These are phyloP conservation scores for Thalia dealbata DNA, from an alignment of 176 grass and related monocot genomes.

Conservation along the genomic window DNA sequence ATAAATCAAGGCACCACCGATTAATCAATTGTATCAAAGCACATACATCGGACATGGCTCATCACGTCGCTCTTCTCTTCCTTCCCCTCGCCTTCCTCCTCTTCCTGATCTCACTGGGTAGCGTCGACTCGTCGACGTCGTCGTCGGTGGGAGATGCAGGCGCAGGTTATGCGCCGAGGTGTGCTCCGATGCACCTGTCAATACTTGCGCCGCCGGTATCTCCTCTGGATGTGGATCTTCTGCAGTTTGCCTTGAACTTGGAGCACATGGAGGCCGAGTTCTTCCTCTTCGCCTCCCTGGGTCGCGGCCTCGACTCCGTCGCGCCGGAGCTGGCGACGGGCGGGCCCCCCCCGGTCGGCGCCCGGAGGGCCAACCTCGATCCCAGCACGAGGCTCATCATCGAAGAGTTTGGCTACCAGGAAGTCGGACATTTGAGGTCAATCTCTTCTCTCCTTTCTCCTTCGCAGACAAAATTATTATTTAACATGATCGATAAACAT, in stretches of 20 bases:
- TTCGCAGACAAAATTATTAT: background rate
- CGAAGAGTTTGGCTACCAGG: slow-evolving; percentile 79
- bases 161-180: background rate
- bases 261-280: slow-evolving; percentile 81
- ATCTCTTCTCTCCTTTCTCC: background rate
- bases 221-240: slow-evolving; percentile 54
- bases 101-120: background rate
- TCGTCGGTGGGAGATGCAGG: too few species aligned
- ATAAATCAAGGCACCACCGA: too few species aligned
- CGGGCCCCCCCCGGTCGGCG: slow-evolving; percentile 53
- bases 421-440: slow-evolving; percentile 81
- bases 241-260: slow-evolving; percentile 79
- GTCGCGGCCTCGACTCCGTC: slow-evolving; percentile 49
- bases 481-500: background rate
- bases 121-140: background rate
- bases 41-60: too few species aligned
- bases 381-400: slow-evolving; percentile 44
- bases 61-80: background rate
- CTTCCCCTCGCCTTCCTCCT: slow-evolving; percentile 16
- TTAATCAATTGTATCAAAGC: too few species aligned
- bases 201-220: slow-evolving; percentile 19
- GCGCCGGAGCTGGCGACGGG: slow-evolving; percentile 47
- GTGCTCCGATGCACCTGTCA: background rate
- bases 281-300: slow-evolving; percentile 69
- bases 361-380: slow-evolving; percentile 38